These are phyloP conservation scores for Colletotrichum chlorophyti DNA, from an alignment of 2,329 filamentous ascomycete species.

Conservation along the genomic window DNA sequence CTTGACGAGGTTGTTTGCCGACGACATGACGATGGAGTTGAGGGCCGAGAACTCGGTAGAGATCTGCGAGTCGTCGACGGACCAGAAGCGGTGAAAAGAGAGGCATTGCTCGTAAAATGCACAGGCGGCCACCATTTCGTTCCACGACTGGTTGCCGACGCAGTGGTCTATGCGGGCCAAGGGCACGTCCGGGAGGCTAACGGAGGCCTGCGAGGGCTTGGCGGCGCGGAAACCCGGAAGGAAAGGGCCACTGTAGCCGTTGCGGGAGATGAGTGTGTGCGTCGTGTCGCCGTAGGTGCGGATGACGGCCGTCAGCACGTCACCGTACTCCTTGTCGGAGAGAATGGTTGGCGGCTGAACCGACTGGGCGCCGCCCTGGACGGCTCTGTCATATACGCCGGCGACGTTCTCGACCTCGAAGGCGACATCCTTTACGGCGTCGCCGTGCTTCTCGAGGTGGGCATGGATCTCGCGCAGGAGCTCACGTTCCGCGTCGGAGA, in stretches of 20 bases:
- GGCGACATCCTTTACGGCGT: constrained; percentile 93
- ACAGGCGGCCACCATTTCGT: constrained; percentile 76
- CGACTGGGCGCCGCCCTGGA: constrained; percentile 67
- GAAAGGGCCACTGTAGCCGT: constrained; percentile 75
- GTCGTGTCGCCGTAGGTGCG: constrained; percentile 95
- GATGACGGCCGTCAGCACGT: constrained; percentile 79
- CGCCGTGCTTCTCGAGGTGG: constrained; percentile 87
- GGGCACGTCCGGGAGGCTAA: constrained; percentile 65
- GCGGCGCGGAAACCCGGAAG: constrained; percentile 79
- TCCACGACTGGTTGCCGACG: constrained; percentile 96
- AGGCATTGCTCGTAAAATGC: constrained; percentile 86
- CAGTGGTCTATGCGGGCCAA: constrained; percentile 91
- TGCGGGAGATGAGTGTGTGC: constrained; percentile 84
- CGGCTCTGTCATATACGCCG: constrained; percentile 77
- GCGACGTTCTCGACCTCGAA: constrained; percentile 93
- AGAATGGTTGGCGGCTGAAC: constrained; percentile 65
- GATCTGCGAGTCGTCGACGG: constrained; percentile 91
- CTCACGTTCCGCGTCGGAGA: constrained; percentile 66
- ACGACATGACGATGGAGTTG: constrained; percentile 89
- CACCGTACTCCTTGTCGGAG: constrained; percentile 67
- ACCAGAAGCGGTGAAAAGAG: constrained; percentile 97
- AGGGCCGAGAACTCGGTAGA: constrained; percentile 91
- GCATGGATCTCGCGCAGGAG: constrained; percentile 78
- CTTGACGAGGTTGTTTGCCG: constrained; percentile 84
- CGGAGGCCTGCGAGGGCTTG: constrained; percentile 43